phyloP scores from a whole-genome alignment of 352 stramenopile genomes.

The Phytophthora pini region DNA sequence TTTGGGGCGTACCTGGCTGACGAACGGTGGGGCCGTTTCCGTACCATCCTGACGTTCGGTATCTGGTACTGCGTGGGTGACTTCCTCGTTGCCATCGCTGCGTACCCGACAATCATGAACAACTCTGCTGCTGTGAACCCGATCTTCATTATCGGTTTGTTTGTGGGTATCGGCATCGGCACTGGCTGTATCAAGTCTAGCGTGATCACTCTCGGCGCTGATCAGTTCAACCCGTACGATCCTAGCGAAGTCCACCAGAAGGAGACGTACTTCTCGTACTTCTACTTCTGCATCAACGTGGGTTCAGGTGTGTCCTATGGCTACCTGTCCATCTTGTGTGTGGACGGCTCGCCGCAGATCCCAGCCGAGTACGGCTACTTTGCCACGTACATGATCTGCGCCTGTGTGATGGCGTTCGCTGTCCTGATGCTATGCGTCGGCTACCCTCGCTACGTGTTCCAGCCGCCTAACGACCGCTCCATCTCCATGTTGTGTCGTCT shows the following conservation, averaged over 20 bases:
- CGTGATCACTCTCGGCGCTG: constrained; percentile 65
- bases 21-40: constrained; percentile 67
- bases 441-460: constrained; percentile 60
- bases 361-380: constrained; percentile 84
- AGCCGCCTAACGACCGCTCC: constrained; percentile 39
- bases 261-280: constrained; percentile 48
- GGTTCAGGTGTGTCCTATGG: constrained; percentile 20
- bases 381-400: constrained; percentile 68
- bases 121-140: constrained; percentile 38
- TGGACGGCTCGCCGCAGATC: constrained; percentile 39
- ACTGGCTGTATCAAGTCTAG: constrained; percentile 67
- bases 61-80: constrained; percentile 71
- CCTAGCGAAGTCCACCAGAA: constrained; percentile 38
- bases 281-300: constrained; percentile 78
- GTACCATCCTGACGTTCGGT: constrained; percentile 63
- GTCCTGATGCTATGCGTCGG: constrained; percentile 46
- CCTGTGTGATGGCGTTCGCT: constrained; percentile 47
- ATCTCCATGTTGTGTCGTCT: constrained; percentile 57
- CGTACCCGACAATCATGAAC: constrained; percentile 58
- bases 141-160: constrained; percentile 69
- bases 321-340: too few relatives aligned
- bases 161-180: constrained; percentile 52
- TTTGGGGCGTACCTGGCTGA: constrained; percentile 72
- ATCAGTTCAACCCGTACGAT: constrained; percentile 66
- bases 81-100: constrained; percentile 63